phyloP scores from a whole-genome alignment of 148 eudicot species.

The Suaeda aralocaspica region DNA sequence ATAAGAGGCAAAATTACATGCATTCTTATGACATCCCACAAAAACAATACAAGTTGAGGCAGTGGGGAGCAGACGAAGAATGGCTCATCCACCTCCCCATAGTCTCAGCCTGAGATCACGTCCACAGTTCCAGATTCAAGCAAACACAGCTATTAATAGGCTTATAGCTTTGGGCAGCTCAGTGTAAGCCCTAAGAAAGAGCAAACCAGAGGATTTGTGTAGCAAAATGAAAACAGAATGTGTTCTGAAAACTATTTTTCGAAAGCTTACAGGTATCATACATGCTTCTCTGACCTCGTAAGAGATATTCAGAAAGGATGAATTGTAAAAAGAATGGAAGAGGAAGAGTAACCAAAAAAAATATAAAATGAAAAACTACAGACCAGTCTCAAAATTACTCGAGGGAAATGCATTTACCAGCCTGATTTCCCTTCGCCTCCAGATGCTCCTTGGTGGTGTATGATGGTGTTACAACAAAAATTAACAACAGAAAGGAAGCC shows the following conservation, averaged over 20 bases:
- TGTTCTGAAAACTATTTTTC: neutral
- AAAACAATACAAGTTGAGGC: too few relatives aligned
- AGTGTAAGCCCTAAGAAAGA: neutral
- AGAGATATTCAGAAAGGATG: neutral
- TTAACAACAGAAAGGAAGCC: neutral
- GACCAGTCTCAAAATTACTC: neutral
- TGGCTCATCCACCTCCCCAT: too few relatives aligned
- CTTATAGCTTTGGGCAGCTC: too few relatives aligned
- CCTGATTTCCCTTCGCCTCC: neutral
- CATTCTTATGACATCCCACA: too few relatives aligned
- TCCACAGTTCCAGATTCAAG: too few relatives aligned
- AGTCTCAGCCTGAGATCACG: too few relatives aligned
- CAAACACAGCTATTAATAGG: too few relatives aligned
- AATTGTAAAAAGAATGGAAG: neutral
- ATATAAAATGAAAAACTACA: neutral
- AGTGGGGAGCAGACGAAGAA: too few relatives aligned
- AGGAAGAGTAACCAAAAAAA: neutral
- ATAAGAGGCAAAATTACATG: too few relatives aligned
- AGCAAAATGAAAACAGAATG: neutral
- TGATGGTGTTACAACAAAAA: slow-evolving; percentile 12
- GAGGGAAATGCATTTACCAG: neutral
- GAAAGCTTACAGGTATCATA: neutral
- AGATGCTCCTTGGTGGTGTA: neutral
- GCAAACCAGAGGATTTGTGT: neutral
- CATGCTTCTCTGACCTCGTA: neutral